Conservation (phyloP, 257 asterid genomes). For the Salvia hispanica region DNA sequence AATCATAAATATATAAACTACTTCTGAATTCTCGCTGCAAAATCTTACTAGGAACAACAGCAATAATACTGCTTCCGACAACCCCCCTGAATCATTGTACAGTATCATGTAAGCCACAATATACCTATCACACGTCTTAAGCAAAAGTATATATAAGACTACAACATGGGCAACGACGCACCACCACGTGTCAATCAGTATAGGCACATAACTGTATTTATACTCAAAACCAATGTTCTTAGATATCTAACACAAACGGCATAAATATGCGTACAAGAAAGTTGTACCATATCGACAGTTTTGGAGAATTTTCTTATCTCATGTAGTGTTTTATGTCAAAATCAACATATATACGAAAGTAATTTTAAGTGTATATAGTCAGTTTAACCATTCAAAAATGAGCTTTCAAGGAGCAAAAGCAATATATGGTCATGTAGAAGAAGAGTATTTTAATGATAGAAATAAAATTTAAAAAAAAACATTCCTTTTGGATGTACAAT, state of each 20-base stretch:
- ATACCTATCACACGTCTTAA: not conserved
- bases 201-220: not conserved
- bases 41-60: not conserved
- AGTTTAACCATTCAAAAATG: not conserved
- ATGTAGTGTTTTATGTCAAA: not conserved
- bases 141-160: not conserved
- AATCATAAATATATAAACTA: not conserved
- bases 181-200: not conserved
- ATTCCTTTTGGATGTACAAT: not conserved
- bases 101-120: not conserved
- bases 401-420: not conserved
- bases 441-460: not conserved
- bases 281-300: not conserved
- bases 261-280: not conserved
- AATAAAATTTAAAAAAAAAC: not conserved
- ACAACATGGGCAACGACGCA: not conserved
- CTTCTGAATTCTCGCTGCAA: not conserved
- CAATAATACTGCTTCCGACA: not conserved
- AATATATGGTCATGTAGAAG: slow-evolving; percentile 5
- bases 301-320: not conserved
- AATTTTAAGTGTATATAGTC: too few relatives aligned
- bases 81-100: not conserved
- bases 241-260: not conserved
- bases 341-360: not conserved
- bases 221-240: not conserved